phyloP scores from a whole-genome alignment of 257 asterid genomes.

The Solanum etuberosum region DNA sequence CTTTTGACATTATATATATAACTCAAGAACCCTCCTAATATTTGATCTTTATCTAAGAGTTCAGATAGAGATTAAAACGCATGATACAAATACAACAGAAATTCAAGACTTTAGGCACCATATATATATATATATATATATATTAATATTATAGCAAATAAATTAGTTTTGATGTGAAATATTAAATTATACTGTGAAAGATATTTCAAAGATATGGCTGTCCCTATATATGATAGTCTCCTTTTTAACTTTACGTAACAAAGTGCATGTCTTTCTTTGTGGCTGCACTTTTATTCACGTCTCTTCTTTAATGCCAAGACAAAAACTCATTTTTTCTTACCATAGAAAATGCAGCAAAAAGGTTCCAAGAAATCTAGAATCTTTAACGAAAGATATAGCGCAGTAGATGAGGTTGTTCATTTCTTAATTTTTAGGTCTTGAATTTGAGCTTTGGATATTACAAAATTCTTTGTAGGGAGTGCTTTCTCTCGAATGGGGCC shows the following conservation, averaged over 20 bases:
- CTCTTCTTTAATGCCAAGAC: neutral
- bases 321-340: neutral
- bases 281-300: neutral
- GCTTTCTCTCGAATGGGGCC: rapidly evolving
- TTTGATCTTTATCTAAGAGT: neutral
- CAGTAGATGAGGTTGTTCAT: rapidly evolving
- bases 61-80: neutral
- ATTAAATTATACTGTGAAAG: neutral
- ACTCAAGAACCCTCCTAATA: neutral
- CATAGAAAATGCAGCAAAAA: neutral
- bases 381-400: too few relatives aligned
- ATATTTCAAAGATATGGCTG: neutral
- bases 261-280: neutral
- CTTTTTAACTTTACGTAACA: neutral
- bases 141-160: neutral
- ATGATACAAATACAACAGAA: neutral
- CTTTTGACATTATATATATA: too few relatives aligned
- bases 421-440: too few relatives aligned
- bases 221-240: neutral
- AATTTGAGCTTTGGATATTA: too few relatives aligned
- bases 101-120: neutral
- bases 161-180: neutral
- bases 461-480: too few relatives aligned
- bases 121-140: neutral
- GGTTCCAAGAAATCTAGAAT: neutral